These are phyloP conservation scores for Miscanthus lutarioriparius DNA, from an alignment of 176 grass and related monocot genomes.

Conservation along the genomic window DNA sequence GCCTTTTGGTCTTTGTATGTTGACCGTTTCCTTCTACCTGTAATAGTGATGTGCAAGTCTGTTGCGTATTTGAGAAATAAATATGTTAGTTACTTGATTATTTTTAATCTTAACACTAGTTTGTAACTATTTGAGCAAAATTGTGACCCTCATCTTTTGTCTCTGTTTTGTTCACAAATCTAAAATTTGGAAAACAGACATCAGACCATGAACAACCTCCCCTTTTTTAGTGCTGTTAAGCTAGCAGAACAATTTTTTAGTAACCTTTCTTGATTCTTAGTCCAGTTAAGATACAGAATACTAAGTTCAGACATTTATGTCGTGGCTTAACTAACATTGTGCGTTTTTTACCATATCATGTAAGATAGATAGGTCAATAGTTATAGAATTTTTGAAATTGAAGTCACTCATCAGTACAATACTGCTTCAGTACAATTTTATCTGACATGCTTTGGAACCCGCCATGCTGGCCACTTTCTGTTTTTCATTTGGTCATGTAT, in stretches of 20 bases:
- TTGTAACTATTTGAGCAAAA: not conserved
- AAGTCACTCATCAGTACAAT: not conserved
- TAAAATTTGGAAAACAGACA: not conserved
- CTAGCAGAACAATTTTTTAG: not conserved
- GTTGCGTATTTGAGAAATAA: not conserved
- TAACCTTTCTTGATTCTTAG: not conserved
- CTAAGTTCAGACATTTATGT: not conserved
- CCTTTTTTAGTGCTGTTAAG: not conserved
- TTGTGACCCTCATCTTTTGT: not conserved
- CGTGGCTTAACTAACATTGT: not conserved
- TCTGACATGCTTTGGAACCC: not conserved
- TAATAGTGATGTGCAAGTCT: not conserved
- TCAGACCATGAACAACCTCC: not conserved
- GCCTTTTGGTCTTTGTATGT: not conserved
- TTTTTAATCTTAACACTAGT: constrained; percentile 2
- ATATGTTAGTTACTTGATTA: constrained; percentile 1
- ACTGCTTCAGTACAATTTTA: not conserved
- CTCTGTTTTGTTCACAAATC: constrained; percentile 1
- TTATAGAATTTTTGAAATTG: not conserved
- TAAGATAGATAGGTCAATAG: not conserved
- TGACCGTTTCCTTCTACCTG: not conserved
- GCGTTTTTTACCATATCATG: not conserved
- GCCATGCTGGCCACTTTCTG: constrained; percentile 5
- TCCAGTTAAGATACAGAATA: not conserved
- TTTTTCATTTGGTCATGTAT: not conserved